Base-by-base conservation (phyloP, 805 yeast genomes). In the Candida pini region DNA sequence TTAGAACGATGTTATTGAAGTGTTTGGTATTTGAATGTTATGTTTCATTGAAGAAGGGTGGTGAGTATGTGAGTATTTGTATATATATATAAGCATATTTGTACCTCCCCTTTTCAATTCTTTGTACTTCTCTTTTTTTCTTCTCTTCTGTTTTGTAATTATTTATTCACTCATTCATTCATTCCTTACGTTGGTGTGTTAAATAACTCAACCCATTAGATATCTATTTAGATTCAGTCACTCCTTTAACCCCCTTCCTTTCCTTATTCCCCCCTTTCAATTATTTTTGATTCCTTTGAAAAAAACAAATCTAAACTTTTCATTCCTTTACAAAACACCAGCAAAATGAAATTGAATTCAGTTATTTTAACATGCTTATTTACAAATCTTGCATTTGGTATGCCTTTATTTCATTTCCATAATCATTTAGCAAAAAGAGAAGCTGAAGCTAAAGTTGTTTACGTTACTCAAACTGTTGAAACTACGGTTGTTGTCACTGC, bases 401-500 rank as follows among this genome's bases (percentile, higher is more conserved):
- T 51, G 19, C 58, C 59, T 15, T 38, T 44, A 10, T 36, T 43
- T 2, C 35, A 36, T 27, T 30, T 28, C n/a, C 40, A 35, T 30
- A 36, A 40, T 25, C 35, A 35, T 18, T 47, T 38, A 26, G 46
- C 40, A 4, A 45, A 45, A 25, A 45, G 51, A 40, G 45, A 40
- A 7, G 43, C 51, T 13, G 21, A 31, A 4, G 28, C 36, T 24
- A 38, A 44, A n/a, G 25, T 43, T 14, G 41, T 46, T n/a, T 39
- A 37, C n/a, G 56, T 51, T 13, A 50, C 56, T 2, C 28, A 44
- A 30, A 42, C 48, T 14, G 51, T 49, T 18, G 27, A 40, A 26
- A 44, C 44, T 4, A 52, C 56, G 4, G 49, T 51, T 13, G 28
- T 43, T 21, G 44, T 53, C 30, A 43, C 42, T 12, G 50, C 42